Base-by-base conservation (phyloP, 495 filamentous ascomycete species). In the Pyrenopolyporus hunteri region DNA sequence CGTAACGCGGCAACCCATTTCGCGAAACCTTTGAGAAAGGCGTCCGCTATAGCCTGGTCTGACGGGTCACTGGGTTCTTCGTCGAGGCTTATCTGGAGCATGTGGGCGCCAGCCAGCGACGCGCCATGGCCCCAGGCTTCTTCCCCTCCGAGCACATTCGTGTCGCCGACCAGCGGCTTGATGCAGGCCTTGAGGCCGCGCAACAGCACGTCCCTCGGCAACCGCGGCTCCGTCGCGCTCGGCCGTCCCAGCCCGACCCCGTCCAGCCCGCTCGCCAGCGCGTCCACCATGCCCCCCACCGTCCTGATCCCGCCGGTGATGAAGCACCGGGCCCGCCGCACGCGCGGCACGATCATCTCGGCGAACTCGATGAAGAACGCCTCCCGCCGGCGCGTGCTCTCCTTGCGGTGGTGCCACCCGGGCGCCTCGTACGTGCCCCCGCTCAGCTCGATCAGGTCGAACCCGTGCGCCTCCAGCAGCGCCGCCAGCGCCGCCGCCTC, bases 291-390 rank as follows among this genome's bases (percentile, higher is more conserved):
- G 2, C 75, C 87, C n/a, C 76, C 75, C 0, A 77, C 83, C 1
- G 85, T 82, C 60, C 79, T 75, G 55, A 89, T 76, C 2, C 86
- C 85, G 11, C 87, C 87, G 2, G 86, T 89, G 47, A 89, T 73
- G 56, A 83, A 87, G 1, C 74, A 74, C 64, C 79, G 83, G 9
- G 82, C 83, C 64, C 82, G 76, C 17, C 57, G 76, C 20, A 86
- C 73, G 9, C 73, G 73, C n/a, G 81, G 83, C 6, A 78, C 75
- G 40, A 88, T 87, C 36, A 73, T 53, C 32, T 87, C 80, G 3
- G 86, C 86, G 55, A 87, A 88, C 11, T 88, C 83, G 40, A 89
- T 69, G 74, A 89, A 89, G 73, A 86, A 87, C 4, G 83, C 78
- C 67, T 89, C 86, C 3, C 87, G 75, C 61, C 79, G 77, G 56